Evolutionary conservation across 805 yeast genomes (phyloP).

Genomic region (Sungouiozyma intestinalis): DNA sequence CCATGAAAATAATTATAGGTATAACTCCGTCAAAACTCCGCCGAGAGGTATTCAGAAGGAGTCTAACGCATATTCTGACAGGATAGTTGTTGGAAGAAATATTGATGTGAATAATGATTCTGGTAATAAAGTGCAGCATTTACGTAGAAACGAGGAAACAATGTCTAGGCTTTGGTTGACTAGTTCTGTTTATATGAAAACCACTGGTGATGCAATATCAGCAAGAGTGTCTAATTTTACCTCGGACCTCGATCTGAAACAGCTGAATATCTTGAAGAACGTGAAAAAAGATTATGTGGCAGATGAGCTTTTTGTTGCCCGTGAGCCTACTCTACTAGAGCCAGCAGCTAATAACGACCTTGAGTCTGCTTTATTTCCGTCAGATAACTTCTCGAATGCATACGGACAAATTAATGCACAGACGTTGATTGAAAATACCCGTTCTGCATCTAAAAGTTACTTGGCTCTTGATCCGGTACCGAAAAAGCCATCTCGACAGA

Average conservation of each 20-base stretch:
- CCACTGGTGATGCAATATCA: constrained; percentile 2
- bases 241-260: constrained; percentile 21
- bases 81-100: neutral
- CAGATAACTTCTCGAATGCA: neutral
- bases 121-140: neutral
- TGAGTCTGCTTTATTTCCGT: neutral
- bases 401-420: constrained; percentile 12
- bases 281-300: constrained; percentile 11
- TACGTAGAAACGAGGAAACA: neutral
- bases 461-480: neutral
- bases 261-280: constrained; percentile 17
- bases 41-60: neutral
- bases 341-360: neutral
- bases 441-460: neutral
- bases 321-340: neutral
- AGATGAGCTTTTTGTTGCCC: constrained; percentile 4
- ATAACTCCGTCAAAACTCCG: neutral
- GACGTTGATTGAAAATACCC: neutral
- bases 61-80: neutral
- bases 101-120: neutral
- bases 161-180: constrained; percentile 6
- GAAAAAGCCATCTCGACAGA: neutral
- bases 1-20: neutral
- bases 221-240: constrained; percentile 9
- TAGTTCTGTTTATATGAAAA: constrained; percentile 20